A percentile compares a stretch with the other conserved stretches of the same genome.
phyloP scores from a whole-genome alignment of 2,329 filamentous ascomycete genomes.

The Polychaeton citri region DNA sequence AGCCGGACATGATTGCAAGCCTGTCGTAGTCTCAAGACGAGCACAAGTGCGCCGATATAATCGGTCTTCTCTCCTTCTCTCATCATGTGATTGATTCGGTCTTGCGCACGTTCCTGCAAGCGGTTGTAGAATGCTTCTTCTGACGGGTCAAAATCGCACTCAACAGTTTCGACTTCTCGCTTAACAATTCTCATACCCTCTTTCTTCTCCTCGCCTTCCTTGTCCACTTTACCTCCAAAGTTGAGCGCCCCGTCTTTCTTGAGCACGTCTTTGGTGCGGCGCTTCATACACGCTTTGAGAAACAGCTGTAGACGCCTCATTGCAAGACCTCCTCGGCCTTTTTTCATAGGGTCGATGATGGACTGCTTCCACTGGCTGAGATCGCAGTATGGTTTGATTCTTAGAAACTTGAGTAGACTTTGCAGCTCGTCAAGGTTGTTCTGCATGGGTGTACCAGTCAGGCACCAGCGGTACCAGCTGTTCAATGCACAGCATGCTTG shows the following conservation, averaged over 20 bases:
- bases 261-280: constrained; percentile 93
- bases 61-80: constrained; percentile 56
- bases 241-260: constrained; percentile 74
- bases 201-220: constrained; percentile 41
- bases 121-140: constrained; percentile 79
- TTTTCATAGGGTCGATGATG: constrained; percentile 81
- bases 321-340: constrained; percentile 75
- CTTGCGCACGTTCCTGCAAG: constrained; percentile 71
- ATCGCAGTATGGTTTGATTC: constrained; percentile 83
- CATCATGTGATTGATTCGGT: constrained; percentile 82
- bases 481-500: constrained; percentile 78
- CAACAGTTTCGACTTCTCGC: constrained; percentile 71
- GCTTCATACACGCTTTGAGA: constrained; percentile 91
- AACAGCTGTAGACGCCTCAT: constrained; percentile 76
- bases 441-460: constrained; percentile 94
- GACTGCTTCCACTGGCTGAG: constrained; percentile 79
- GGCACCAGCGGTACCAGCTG: constrained; percentile 85
- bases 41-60: constrained; percentile 85
- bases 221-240: constrained; percentile 52
- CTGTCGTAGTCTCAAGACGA: constrained; percentile 81
- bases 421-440: constrained; percentile 96
- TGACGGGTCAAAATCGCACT: constrained; percentile 62
- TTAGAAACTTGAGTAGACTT: constrained; percentile 80
- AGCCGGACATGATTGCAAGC: constrained; percentile 90
- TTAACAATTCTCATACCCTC: constrained; percentile 82